phyloP scores from a whole-genome alignment of 1,284 basidiomycete genomes.

The Leccinum fuscescens region DNA sequence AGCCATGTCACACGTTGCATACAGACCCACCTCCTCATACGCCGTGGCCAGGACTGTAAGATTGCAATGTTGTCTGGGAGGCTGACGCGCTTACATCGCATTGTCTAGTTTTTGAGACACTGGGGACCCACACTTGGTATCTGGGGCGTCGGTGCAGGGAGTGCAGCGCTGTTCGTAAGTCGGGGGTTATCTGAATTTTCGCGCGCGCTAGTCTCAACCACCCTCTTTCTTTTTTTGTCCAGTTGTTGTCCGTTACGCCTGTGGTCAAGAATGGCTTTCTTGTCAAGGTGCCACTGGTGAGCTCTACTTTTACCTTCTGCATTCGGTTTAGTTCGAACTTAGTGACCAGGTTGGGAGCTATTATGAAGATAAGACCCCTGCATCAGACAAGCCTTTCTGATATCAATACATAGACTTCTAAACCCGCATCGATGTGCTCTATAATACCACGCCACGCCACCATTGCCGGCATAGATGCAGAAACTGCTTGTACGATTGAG shows the following conservation, averaged over 20 bases:
- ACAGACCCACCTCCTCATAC: conserved; percentile 23
- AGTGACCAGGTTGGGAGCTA: conserved; percentile 57
- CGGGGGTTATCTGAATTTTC: conserved; percentile 5
- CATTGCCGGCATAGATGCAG: conserved; percentile 7
- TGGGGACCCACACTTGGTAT: conserved; percentile 61
- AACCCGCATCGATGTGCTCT: conserved; percentile 4
- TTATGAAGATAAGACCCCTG: conserved; percentile 74
- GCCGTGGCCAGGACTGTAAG: conserved; percentile 25
- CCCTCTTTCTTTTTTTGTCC: conserved; percentile 12
- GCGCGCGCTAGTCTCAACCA: not conserved
- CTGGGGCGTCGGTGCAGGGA: conserved; percentile 70
- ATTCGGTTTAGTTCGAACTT: conserved; percentile 5
- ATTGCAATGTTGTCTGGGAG: not conserved
- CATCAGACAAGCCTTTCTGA: conserved; percentile 81
- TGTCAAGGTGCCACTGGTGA: conserved; percentile 56
- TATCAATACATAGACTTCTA: conserved; percentile 8
- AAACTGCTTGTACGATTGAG: conserved; percentile 2
- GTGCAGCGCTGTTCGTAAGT: conserved; percentile 63
- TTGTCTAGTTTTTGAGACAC: conserved; percentile 43
- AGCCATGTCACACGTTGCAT: conserved; percentile 27
- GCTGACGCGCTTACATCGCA: not conserved
- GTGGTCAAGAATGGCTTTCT: conserved; percentile 60
- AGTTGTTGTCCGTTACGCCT: conserved; percentile 68
- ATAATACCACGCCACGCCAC: conserved; percentile 8
- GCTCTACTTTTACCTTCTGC: conserved; percentile 25